Conservation (phyloP, 148 eudicot genomes). For the Mesembryanthemum crystallinum region DNA sequence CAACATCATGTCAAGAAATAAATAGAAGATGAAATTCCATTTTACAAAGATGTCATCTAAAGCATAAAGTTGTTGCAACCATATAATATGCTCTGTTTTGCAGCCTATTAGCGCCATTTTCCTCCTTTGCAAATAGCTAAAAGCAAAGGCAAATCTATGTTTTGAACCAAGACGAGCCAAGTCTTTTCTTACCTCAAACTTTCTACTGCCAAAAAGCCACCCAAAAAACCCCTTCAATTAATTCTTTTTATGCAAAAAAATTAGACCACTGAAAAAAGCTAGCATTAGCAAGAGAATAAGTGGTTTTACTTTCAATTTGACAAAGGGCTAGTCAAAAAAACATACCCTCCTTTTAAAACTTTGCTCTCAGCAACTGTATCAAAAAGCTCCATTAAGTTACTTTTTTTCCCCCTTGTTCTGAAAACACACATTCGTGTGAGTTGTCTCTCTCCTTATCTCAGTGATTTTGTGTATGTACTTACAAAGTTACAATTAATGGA, state of each 20-base stretch:
- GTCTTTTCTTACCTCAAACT: not conserved
- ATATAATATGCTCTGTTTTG: not conserved
- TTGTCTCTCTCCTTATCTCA: conserved; percentile 24
- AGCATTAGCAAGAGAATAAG: conserved; percentile 10
- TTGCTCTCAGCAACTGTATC: not conserved
- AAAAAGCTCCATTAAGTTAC: too few relatives aligned
- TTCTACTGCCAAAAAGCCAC: conserved; percentile 10
- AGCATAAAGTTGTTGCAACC: too few relatives aligned
- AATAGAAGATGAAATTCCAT: too few relatives aligned
- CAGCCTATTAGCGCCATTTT: not conserved
- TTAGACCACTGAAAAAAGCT: conserved; percentile 23
- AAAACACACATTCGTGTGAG: conserved; percentile 13
- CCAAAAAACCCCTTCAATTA: not conserved
- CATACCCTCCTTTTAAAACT: conserved; percentile 24
- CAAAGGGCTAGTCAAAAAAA: conserved; percentile 24
- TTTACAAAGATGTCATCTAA: too few relatives aligned
- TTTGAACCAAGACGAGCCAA: not conserved
- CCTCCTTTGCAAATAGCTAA: not conserved
- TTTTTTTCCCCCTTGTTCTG: too few relatives aligned
- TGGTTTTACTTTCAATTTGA: conserved; percentile 27
- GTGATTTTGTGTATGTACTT: conserved; percentile 17
- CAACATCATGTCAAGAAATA: too few relatives aligned
- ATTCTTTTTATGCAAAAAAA: conserved; percentile 34
- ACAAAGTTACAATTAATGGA: conserved; percentile 16
- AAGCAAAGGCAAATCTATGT: too few relatives aligned